phyloP scores from a whole-genome alignment of 1,139 yeast species.

The Pichia sp. region DNA sequence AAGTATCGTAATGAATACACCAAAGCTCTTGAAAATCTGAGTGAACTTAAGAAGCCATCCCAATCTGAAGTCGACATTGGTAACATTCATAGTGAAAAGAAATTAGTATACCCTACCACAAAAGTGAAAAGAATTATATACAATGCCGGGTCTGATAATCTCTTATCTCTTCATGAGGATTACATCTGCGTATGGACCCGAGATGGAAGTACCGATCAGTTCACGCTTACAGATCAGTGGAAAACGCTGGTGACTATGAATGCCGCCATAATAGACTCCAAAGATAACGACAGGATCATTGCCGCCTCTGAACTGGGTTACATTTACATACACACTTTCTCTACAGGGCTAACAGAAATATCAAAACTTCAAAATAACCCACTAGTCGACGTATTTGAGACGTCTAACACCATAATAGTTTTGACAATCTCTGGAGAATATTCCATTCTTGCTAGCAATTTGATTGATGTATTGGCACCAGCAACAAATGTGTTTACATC shows the following conservation, averaged over 20 bases:
- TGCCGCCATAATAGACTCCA: slow-evolving; percentile 6
- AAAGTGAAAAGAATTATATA: slow-evolving; percentile 2
- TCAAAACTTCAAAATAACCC: too few relatives aligned
- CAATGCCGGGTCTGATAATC: background rate
- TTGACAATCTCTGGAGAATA: slow-evolving; percentile 12
- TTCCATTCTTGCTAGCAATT: slow-evolving; percentile 8
- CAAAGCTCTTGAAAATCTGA: too few relatives aligned
- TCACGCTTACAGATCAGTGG: background rate
- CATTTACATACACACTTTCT: background rate
- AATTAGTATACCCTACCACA: slow-evolving; percentile 3
- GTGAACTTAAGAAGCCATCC: too few relatives aligned
- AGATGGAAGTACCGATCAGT: background rate
- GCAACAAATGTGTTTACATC: slow-evolving; percentile 3
- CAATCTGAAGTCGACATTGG: too few relatives aligned
- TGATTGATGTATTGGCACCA: slow-evolving; percentile 9
- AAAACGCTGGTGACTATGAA: slow-evolving; percentile 1
- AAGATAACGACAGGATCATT: slow-evolving; percentile 1
- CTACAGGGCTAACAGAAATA: too few relatives aligned
- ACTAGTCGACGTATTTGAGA: slow-evolving; percentile 12
- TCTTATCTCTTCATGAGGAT: slow-evolving; percentile 11
- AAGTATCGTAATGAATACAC: too few relatives aligned
- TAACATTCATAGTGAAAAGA: too few relatives aligned
- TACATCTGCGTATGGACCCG: slow-evolving; percentile 10
- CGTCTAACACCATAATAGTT: slow-evolving; percentile 11
- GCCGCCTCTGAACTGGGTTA: slow-evolving; percentile 6